Evolutionary conservation across 73 alveolate genomes (phyloP).

Genomic region (Paramecium bursaria): DNA sequence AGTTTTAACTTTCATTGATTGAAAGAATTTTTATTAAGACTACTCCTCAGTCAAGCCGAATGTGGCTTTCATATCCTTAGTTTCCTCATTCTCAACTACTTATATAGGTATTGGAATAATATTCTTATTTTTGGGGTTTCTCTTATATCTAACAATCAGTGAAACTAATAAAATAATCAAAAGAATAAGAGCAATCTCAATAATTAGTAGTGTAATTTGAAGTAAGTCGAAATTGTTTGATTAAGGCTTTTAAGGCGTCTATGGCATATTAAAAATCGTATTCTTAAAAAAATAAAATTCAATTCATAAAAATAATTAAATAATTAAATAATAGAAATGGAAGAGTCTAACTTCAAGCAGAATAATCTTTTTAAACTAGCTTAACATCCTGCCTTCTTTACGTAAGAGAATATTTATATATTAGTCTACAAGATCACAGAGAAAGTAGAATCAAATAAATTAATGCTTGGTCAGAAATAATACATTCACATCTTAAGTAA

Average conservation of each 20-base stretch:
- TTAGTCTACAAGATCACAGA: constrained; percentile 16
- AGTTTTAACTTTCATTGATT: not conserved
- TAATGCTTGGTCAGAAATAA: not conserved
- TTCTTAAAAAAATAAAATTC: not conserved
- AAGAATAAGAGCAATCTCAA: too few species aligned
- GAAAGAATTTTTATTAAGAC: not conserved
- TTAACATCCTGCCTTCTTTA: constrained; percentile 36
- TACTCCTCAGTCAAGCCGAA: too few species aligned
- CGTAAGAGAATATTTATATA: not conserved
- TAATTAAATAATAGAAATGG: not conserved
- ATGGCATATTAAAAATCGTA: not conserved
- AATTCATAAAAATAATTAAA: not conserved
- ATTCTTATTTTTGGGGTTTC: too few species aligned
- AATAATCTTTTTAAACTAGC: not conserved
- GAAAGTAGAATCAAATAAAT: constrained; percentile 22
- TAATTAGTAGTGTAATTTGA: too few species aligned
- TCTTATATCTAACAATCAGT: too few species aligned
- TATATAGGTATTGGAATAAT: too few species aligned
- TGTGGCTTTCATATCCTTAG: too few species aligned
- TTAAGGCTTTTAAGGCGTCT: not conserved
- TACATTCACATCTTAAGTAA: constrained; percentile 2
- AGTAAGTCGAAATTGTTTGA: too few species aligned
- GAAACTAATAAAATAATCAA: too few species aligned
- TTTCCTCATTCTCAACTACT: too few species aligned
- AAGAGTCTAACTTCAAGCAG: not conserved